These are phyloP conservation scores for Peniophora sp. DNA, from an alignment of 1,284 basidiomycete genomes.

Conservation along the genomic window DNA sequence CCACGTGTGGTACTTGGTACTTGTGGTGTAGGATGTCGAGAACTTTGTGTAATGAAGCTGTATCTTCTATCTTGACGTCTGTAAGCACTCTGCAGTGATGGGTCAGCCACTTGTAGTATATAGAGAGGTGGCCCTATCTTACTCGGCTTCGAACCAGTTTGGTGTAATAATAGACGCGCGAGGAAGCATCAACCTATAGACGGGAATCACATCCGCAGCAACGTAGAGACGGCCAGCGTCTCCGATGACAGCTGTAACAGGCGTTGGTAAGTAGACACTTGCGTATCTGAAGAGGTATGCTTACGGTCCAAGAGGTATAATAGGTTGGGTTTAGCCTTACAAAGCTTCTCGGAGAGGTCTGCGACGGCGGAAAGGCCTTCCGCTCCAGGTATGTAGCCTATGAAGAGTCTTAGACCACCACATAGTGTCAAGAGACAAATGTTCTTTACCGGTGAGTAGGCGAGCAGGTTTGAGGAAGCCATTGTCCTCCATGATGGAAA, in stretches of 20 bases:
- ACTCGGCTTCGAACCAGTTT: conserved; percentile 99
- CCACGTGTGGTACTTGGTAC: conserved; percentile 77
- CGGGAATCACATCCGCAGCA: conserved; percentile 78
- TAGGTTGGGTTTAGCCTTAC: conserved; percentile 46
- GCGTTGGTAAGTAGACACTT: background rate
- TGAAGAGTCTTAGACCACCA: background rate
- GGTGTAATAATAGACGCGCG: conserved; percentile 90
- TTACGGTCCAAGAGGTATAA: conserved; percentile 88
- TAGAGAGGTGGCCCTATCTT: conserved; percentile 20
- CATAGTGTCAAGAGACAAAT: background rate
- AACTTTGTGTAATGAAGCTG: conserved; percentile 60
- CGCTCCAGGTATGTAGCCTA: conserved; percentile 85
- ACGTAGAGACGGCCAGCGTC: conserved; percentile 89
- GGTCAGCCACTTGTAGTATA: background rate
- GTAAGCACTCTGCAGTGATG: conserved; percentile 57
- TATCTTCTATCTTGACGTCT: conserved; percentile 56
- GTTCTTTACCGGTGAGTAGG: conserved; percentile 66
- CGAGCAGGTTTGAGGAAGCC: conserved; percentile 57
- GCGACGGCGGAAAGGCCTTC: conserved; percentile 69
- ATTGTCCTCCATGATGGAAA: conserved; percentile 61
- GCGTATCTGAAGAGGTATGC: conserved; percentile 21
- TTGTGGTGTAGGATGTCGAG: conserved; percentile 68
- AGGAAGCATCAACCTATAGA: conserved; percentile 77
- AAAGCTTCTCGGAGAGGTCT: conserved; percentile 55
- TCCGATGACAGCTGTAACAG: conserved; percentile 69